A percentile compares a stretch with the other conserved stretches of the same genome.
Conservation (phyloP, 2,329 filamentous ascomycete species). For the Coleophoma crateriformis region DNA sequence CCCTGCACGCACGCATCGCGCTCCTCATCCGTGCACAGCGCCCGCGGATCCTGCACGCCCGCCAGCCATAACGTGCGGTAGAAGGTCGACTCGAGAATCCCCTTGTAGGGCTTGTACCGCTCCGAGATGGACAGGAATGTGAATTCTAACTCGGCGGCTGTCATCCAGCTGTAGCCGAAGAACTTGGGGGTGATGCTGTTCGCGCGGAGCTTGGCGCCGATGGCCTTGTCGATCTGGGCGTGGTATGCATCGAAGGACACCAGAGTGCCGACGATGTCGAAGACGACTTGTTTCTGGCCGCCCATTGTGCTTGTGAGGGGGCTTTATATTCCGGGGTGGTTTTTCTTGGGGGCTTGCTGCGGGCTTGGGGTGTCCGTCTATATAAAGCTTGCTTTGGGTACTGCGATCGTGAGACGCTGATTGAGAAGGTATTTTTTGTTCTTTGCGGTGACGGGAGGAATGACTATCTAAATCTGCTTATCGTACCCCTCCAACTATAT, state of each 20-base stretch:
- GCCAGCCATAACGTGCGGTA: constrained; percentile 40
- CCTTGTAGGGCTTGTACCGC: constrained; percentile 35
- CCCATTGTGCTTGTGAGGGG: constrained; percentile 1
- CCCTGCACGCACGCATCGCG: constrained; percentile 31
- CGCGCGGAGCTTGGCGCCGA: constrained; percentile 34
- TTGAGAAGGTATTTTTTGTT: no score
- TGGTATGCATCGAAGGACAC: constrained; percentile 40
- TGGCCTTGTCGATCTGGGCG: constrained; percentile 31
- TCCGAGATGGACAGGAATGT: constrained; percentile 40
- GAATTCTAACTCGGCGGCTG: constrained; percentile 41
- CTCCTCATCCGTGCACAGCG: constrained; percentile 36
- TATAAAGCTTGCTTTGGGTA: no score
- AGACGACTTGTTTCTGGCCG: constrained; percentile 39
- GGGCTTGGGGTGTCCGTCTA: no score
- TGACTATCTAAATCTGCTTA: no score
- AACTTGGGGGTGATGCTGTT: constrained; percentile 34
- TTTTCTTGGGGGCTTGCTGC: no score
- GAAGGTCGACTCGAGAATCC: constrained; percentile 38
- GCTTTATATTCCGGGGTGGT: neutral
- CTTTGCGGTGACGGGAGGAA: no score
- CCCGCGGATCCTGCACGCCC: constrained; percentile 35
- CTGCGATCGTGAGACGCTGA: no score
- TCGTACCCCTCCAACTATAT: no score
- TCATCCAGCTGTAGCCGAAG: constrained; percentile 41
- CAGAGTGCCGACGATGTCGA: constrained; percentile 47